Percentiles rank a stretch among this genome's conserved stretches.
Evolutionary conservation across 306 rosid genomes (phyloP).

Genomic region (Abrus pulchellus): DNA sequence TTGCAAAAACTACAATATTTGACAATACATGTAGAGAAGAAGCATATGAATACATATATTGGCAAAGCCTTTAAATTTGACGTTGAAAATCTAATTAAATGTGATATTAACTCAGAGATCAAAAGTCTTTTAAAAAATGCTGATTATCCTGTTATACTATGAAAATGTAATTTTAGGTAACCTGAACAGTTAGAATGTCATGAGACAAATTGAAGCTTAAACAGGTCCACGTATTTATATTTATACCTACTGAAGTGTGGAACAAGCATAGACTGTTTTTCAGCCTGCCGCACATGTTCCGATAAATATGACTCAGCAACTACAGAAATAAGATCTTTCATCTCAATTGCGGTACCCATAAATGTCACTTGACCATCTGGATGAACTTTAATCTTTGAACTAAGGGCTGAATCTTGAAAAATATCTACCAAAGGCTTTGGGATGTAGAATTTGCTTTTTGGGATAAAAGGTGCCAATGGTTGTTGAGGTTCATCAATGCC

Average conservation of each 20-base stretch:
- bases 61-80: constrained; percentile 21
- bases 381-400: constrained; percentile 68
- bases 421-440: constrained; percentile 70
- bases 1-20: constrained; percentile 17
- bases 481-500: constrained; percentile 54
- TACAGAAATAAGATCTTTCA: constrained; percentile 81
- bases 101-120: constrained; percentile 18
- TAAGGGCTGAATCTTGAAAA: constrained; percentile 64
- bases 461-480: constrained; percentile 53
- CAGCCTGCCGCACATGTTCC: constrained; percentile 50
- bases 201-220: constrained; percentile 17
- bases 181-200: constrained; percentile 19
- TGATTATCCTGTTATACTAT: constrained; percentile 13
- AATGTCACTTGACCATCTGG: constrained; percentile 78
- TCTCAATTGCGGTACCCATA: constrained; percentile 69
- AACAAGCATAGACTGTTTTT: constrained; percentile 68
- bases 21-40: constrained; percentile 15
- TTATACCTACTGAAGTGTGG: constrained; percentile 80
- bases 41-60: constrained; percentile 11
- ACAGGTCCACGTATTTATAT: constrained; percentile 22
- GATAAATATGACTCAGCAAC: constrained; percentile 70
- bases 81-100: constrained; percentile 21
- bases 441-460: constrained; percentile 53
- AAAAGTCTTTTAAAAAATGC: not conserved
- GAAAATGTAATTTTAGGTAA: constrained; percentile 27